Evolutionary conservation across 345 rosid genomes (phyloP).

Genomic region (Boechera retrofracta): DNA sequence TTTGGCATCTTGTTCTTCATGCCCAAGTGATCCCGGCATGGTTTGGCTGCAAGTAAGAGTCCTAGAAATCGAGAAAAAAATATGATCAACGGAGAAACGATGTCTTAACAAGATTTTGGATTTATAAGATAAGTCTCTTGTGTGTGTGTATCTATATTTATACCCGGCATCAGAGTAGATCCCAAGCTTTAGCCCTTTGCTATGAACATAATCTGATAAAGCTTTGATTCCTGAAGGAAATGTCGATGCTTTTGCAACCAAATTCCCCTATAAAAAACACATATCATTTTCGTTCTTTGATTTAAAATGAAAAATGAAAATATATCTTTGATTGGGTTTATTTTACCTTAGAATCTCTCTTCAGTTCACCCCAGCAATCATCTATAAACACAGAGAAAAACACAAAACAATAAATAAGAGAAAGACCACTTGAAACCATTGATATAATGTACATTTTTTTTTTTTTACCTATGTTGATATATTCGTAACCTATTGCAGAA

Average conservation of each 20-base stretch:
- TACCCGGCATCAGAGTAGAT: constrained; percentile 95
- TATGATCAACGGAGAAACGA: constrained; percentile 1
- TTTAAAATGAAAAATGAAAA: not conserved
- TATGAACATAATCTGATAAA: constrained; percentile 81
- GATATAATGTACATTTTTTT: too few relatives aligned
- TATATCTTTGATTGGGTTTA: not conserved
- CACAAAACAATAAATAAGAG: not conserved
- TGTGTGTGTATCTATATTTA: not conserved
- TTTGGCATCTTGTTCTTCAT: constrained; percentile 90
- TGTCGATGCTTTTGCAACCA: constrained; percentile 65
- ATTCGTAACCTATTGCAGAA: constrained; percentile 67
- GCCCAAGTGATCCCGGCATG: constrained; percentile 94
- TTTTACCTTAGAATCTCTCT: constrained; percentile 67
- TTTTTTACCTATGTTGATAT: constrained; percentile 76
- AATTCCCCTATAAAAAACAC: constrained; percentile 58
- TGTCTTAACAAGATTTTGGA: constrained; percentile 1
- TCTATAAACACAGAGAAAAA: constrained; percentile 52
- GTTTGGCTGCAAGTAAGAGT: constrained; percentile 78
- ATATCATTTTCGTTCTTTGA: constrained; percentile 20
- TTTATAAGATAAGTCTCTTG: constrained; percentile 2
- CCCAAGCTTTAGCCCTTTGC: constrained; percentile 88
- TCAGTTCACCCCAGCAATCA: constrained; percentile 96
- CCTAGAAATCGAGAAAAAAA: constrained; percentile 46
- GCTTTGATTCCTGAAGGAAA: constrained; percentile 92
- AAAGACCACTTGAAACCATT: constrained; percentile 1